Evolutionary conservation across 345 rosid species (phyloP), one percentile per base, ranked within the genome.

Genomic region (Adansonia digitata): DNA sequence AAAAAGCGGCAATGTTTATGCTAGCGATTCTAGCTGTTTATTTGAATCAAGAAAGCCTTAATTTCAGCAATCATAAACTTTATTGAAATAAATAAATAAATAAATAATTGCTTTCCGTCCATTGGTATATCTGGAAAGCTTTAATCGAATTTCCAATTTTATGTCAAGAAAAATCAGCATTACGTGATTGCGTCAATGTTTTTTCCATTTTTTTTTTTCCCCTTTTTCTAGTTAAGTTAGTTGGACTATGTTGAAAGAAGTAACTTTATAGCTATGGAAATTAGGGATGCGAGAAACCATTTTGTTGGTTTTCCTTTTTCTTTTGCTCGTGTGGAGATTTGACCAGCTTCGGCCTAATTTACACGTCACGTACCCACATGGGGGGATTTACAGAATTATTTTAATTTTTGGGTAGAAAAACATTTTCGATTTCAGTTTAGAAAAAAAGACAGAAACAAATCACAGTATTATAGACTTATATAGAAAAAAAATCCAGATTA

Each of bases 191-290:
- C 22, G 29, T 39, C 48, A 39, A 39, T 37, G 46, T 39, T 20
- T 20, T 49, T 49, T 14, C 1, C n/a, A 39, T 37, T 27, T 39
- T 20, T 20, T 49, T 49, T 14, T 0, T 48, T 7, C 0, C 2
- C 48, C 7, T 11, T 66, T 66, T 66, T 66, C 35, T 11, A 64
- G 69, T 64, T 64, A 39, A 37, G 48, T 63, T 63, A 63, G 68
- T 63, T 37, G n/a, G 18, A 35, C 43, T 31, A 18, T 3, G 24
- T 18, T 62, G 24, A 35, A 35, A 15, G 24, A n/a, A n/a, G n/a
- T 13, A 62, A 34, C 42, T 17, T 62, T 14, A 8, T 1, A 6
- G 20, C 20, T 60, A 62, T 3, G 26, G 43, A 35, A 62, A 3
- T 18, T 9, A 64, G 29, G 14, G 35, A 35, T 62, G 12, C 18